Conservation (phyloP, 78 protist species). For the Dictyostelium brefeldianum region DNA sequence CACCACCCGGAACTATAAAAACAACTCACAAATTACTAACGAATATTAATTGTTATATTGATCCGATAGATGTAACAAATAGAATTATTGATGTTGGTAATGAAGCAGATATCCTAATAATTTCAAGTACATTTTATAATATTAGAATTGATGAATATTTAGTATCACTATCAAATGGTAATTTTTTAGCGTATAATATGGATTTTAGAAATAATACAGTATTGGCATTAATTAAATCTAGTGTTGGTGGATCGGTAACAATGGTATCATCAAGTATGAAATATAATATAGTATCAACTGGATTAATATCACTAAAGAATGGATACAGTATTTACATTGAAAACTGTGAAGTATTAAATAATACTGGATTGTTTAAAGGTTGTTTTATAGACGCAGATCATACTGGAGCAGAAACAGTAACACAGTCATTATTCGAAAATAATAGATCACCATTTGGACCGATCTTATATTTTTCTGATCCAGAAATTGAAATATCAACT, state of each 20-base stretch:
- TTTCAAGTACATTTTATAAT: conserved; percentile 15
- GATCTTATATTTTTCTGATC: conserved; percentile 25
- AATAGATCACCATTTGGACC: conserved; percentile 53
- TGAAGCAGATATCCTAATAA: conserved; percentile 26
- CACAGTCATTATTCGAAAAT: neutral
- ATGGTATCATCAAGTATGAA: neutral
- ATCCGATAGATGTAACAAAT: neutral
- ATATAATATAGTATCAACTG: neutral
- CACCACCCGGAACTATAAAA: too few species aligned
- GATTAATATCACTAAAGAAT: neutral
- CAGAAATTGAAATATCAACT: neutral
- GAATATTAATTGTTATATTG: too few species aligned
- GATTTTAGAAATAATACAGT: neutral
- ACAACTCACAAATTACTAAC: too few species aligned
- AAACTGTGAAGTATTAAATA: neutral
- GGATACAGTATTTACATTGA: conserved; percentile 1
- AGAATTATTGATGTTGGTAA: conserved; percentile 48
- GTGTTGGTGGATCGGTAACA: neutral
- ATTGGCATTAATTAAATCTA: conserved; percentile 10
- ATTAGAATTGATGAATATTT: neutral
- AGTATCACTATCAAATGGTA: conserved; percentile 32
- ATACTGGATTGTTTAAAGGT: conserved; percentile 27
- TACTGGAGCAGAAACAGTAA: conserved; percentile 12
- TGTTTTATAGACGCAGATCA: conserved; percentile 51
- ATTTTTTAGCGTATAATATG: conserved; percentile 12